phyloP scores from a whole-genome alignment of 2,329 filamentous ascomycete genomes.

The Helotiales sp. region DNA sequence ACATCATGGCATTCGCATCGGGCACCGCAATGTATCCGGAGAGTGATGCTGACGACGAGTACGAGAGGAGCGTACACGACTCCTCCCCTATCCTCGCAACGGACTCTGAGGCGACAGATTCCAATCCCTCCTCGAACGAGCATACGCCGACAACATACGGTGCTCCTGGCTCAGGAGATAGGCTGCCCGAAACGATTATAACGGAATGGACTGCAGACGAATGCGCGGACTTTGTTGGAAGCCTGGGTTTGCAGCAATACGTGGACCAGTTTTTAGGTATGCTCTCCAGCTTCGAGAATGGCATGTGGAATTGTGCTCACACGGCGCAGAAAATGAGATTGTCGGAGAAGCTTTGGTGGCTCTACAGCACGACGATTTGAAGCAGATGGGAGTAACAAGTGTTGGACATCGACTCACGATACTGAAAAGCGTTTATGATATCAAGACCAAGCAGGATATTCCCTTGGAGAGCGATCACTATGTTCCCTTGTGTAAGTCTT shows the following conservation, averaged over 20 bases:
- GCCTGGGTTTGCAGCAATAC: conserved; percentile 82
- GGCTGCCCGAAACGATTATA: conserved; percentile 75
- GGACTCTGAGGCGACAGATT: conserved; percentile 73
- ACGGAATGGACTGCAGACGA: conserved; percentile 85
- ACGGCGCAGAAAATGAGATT: conserved; percentile 81
- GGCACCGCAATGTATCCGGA: conserved; percentile 73
- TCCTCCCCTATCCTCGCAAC: conserved; percentile 65
- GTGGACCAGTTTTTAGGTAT: conserved; percentile 81
- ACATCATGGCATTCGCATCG: conserved; percentile 60
- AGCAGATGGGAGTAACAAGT: conserved; percentile 91
- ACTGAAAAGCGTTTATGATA: conserved; percentile 93
- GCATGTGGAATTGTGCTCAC: conserved; percentile 36
- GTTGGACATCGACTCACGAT: conserved; percentile 95
- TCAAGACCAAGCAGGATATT: conserved; percentile 92
- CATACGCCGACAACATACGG: conserved; percentile 82
- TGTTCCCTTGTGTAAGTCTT: conserved; percentile 79
- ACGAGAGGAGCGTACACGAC: conserved; percentile 67
- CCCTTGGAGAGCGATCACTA: conserved; percentile 93
- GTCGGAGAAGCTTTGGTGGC: conserved; percentile 89
- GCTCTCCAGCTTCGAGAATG: conserved; percentile 40
- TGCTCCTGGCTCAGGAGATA: conserved; percentile 66
- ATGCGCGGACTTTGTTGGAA: conserved; percentile 85
- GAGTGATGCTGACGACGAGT: conserved; percentile 83
- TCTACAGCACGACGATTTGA: conserved; percentile 89
- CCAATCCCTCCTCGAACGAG: conserved; percentile 68